phyloP scores from a whole-genome alignment of 257 asterid species.

The Craterostigma plantagineum region DNA sequence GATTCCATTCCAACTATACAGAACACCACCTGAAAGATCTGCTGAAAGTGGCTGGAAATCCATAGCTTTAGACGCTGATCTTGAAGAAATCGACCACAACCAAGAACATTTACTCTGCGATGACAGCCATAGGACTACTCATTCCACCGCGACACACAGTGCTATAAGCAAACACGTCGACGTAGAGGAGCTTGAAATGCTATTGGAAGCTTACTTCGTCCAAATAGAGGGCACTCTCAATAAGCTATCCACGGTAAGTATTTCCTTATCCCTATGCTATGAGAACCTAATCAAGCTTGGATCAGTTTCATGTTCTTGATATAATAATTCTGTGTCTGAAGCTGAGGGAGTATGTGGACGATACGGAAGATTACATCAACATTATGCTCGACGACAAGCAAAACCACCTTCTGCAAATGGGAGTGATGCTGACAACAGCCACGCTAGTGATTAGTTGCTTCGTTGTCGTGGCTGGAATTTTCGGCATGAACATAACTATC shows the following conservation, averaged over 20 bases:
- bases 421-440: slow-evolving; percentile 54
- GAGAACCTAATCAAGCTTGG: too few species aligned
- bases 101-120: too few species aligned
- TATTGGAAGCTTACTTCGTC: slow-evolving; percentile 82
- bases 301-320: too few species aligned
- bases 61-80: neutral
- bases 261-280: neutral
- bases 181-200: slow-evolving; percentile 88
- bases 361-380: slow-evolving; percentile 81
- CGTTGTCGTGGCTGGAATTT: slow-evolving; percentile 48
- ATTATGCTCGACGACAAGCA: slow-evolving; percentile 84
- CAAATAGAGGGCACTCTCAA: slow-evolving; percentile 70
- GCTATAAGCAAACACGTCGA: slow-evolving; percentile 29
- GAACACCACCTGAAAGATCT: neutral
- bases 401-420: slow-evolving; percentile 81
- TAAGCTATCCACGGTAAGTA: slow-evolving; percentile 53
- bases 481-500: slow-evolving; percentile 51
- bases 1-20: too few species aligned
- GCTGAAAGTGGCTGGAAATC: neutral
- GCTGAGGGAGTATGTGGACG: slow-evolving; percentile 83
- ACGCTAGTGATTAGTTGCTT: slow-evolving; percentile 58
- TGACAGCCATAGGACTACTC: slow-evolving; percentile 24
- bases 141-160: slow-evolving; percentile 25
- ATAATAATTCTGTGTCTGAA: slow-evolving; percentile 4
- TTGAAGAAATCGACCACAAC: slow-evolving; percentile 9